Conservation (phyloP, 768 basidiomycete species). For the Galerina marginata region DNA sequence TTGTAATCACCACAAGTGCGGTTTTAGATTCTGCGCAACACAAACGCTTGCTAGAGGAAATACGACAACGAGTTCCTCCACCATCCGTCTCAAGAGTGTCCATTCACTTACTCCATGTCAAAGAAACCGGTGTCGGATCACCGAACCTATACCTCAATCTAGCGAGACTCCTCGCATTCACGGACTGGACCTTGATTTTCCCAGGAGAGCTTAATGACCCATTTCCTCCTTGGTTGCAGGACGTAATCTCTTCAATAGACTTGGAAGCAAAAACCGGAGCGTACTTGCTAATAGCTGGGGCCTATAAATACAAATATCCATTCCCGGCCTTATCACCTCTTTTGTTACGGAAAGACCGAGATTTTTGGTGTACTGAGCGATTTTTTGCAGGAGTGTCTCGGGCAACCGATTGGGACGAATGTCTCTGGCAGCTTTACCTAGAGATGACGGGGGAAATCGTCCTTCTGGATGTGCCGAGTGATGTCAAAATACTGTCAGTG, state of each 20-base stretch:
- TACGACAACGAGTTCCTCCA: slow-evolving; percentile 28
- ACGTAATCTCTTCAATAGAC: slow-evolving; percentile 9
- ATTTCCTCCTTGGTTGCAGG: slow-evolving; percentile 22
- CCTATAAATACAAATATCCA: slow-evolving; percentile 41
- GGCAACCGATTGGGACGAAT: slow-evolving; percentile 62
- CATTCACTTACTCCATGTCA: slow-evolving; percentile 53
- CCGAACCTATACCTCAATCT: slow-evolving; percentile 66
- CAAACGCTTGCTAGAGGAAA: slow-evolving; percentile 30
- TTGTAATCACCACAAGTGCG: slow-evolving; percentile 47
- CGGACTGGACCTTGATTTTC: slow-evolving; percentile 53
- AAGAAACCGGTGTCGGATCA: slow-evolving; percentile 37
- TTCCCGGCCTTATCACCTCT: slow-evolving; percentile 51
- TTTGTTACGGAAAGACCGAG: slow-evolving; percentile 47
- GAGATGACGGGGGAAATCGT: slow-evolving; percentile 50
- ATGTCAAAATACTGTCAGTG: slow-evolving; percentile 2
- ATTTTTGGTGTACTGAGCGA: slow-evolving; percentile 68
- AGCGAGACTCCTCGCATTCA: slow-evolving; percentile 62
- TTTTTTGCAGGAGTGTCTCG: slow-evolving; percentile 52
- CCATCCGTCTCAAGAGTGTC: slow-evolving; percentile 35
- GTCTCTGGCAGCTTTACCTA: slow-evolving; percentile 69
- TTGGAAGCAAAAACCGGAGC: slow-evolving; percentile 11
- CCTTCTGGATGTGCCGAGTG: slow-evolving; percentile 2
- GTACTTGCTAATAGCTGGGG: slow-evolving; percentile 26
- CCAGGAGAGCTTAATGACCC: slow-evolving; percentile 46
- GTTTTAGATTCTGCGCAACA: slow-evolving; percentile 29